These are phyloP conservation scores for Hypoxylon sp. DNA, from an alignment of 2,329 filamentous ascomycete species.

Conservation along the genomic window DNA sequence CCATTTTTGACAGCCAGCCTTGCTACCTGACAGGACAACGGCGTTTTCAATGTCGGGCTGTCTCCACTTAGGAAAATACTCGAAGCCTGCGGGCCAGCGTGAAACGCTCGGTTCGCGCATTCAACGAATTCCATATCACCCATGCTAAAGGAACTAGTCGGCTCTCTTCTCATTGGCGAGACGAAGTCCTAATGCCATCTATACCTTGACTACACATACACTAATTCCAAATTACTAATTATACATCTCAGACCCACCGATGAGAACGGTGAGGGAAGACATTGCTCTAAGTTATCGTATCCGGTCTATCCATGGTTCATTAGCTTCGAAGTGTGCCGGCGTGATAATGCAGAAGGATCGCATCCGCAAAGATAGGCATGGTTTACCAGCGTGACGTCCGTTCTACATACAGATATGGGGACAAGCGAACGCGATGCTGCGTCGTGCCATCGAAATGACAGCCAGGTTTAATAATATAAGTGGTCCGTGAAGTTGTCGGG, in stretches of 20 bases:
- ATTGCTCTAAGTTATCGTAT: constrained; percentile 4
- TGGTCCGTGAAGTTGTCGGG: constrained; percentile 34
- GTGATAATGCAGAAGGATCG: constrained; percentile 12
- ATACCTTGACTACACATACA: constrained; percentile 15
- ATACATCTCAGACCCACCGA: constrained; percentile 20
- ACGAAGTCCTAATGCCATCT: constrained; percentile 37
- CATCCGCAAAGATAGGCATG: constrained; percentile 26
- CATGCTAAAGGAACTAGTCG: constrained; percentile 26
- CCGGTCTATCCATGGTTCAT: constrained; percentile 16
- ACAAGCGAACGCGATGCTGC: constrained; percentile 38
- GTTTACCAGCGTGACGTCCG: constrained; percentile 34
- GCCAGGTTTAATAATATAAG: constrained; percentile 38
- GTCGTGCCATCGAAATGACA: constrained; percentile 36
- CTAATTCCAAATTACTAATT: constrained; percentile 27
- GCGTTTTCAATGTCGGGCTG: constrained; percentile 22
- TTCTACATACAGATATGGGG: constrained; percentile 22
- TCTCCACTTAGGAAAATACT: constrained; percentile 37
- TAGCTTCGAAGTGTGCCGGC: constrained; percentile 8
- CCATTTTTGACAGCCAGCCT: constrained; percentile 21
- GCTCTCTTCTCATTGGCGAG: constrained; percentile 34
- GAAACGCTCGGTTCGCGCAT: constrained; percentile 35
- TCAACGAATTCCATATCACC: constrained; percentile 17
- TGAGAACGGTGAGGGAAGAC: constrained; percentile 20
- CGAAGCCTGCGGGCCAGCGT: constrained; percentile 26
- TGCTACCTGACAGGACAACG: constrained; percentile 20